A percentile compares a stretch with the other conserved stretches of the same genome.
Evolutionary conservation across 1,284 basidiomycete species (phyloP).

Genomic region (Phylloboletellus chloephorus): DNA sequence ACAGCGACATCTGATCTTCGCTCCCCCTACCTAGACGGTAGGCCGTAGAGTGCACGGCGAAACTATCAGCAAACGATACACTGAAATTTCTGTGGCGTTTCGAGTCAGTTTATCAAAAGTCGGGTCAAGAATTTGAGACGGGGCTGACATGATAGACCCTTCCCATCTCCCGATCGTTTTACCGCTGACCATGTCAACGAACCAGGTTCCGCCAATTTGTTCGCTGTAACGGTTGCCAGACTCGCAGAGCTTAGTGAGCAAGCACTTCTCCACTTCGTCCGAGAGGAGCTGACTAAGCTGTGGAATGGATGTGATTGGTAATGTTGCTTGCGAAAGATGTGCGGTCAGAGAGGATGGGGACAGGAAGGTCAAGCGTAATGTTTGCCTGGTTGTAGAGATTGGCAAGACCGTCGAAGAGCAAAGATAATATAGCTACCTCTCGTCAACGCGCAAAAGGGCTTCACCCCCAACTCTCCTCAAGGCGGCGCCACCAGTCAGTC

Average conservation of each 20-base stretch:
- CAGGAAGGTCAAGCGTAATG: constrained; percentile 63
- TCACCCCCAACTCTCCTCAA: constrained; percentile 55
- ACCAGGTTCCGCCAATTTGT: constrained; percentile 62
- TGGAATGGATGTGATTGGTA: constrained; percentile 64
- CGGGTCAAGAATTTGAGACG: constrained; percentile 4
- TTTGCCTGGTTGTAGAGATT: constrained; percentile 43
- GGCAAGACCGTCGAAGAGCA: neutral
- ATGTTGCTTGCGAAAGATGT: constrained; percentile 69
- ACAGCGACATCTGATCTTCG: constrained; percentile 32
- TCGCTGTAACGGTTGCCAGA: constrained; percentile 55
- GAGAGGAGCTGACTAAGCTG: constrained; percentile 68
- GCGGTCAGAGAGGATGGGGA: constrained; percentile 68
- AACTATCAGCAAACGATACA: constrained; percentile 46
- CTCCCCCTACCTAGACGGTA: constrained; percentile 42
- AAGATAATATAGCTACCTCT: constrained; percentile 39
- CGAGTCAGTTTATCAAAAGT: constrained; percentile 7
- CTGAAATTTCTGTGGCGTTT: constrained; percentile 51
- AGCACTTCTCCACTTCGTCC: constrained; percentile 65
- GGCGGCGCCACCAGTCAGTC: constrained; percentile 27
- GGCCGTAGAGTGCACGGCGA: constrained; percentile 50
- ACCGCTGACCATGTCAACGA: constrained; percentile 60
- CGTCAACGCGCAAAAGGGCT: constrained; percentile 60
- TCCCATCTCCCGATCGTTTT: constrained; percentile 76
- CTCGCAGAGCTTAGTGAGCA: constrained; percentile 62
- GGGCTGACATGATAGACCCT: constrained; percentile 62